Evolutionary conservation across 768 basidiomycete genomes (phyloP).

Genomic region (Cystoderma amianthinum): DNA sequence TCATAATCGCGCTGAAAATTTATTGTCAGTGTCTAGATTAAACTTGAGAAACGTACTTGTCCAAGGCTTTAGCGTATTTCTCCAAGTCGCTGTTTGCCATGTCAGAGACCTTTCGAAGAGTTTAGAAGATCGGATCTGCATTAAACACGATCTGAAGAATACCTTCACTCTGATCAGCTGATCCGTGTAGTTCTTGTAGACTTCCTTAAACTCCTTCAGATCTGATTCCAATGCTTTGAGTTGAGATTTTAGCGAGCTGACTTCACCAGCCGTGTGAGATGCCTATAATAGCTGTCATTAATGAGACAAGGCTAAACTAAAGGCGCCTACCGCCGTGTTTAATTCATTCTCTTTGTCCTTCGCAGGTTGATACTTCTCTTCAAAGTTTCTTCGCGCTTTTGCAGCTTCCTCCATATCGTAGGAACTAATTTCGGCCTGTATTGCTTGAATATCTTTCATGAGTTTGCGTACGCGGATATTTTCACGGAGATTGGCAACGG

Average conservation of each 20-base stretch:
- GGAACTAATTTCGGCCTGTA: constrained; percentile 64
- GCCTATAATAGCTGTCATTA: constrained; percentile 36
- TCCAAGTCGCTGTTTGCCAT: constrained; percentile 97
- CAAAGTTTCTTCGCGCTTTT: constrained; percentile 78
- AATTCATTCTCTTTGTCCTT: constrained; percentile 69
- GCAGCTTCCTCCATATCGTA: constrained; percentile 84
- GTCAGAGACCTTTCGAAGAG: constrained; percentile 84
- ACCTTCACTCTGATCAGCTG: constrained; percentile 96
- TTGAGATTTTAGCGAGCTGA: constrained; percentile 66
- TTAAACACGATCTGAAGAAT: constrained; percentile 5
- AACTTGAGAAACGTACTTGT: constrained; percentile 60
- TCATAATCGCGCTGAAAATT: constrained; percentile 86
- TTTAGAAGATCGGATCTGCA: neutral
- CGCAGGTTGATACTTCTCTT: constrained; percentile 67
- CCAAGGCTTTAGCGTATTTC: constrained; percentile 95
- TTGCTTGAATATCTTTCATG: constrained; percentile 54
- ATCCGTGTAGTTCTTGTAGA: constrained; percentile 80
- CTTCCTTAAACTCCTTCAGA: constrained; percentile 79
- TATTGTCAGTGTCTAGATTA: constrained; percentile 3
- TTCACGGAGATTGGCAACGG: constrained; percentile 66
- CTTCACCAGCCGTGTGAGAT: constrained; percentile 77
- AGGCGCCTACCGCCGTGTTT: constrained; percentile 54
- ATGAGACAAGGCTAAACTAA: neutral
- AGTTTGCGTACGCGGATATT: constrained; percentile 77
- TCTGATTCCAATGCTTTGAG: constrained; percentile 62